phyloP scores from a whole-genome alignment of 768 basidiomycete genomes.

The Hygrophoropsis aurantiaca region DNA sequence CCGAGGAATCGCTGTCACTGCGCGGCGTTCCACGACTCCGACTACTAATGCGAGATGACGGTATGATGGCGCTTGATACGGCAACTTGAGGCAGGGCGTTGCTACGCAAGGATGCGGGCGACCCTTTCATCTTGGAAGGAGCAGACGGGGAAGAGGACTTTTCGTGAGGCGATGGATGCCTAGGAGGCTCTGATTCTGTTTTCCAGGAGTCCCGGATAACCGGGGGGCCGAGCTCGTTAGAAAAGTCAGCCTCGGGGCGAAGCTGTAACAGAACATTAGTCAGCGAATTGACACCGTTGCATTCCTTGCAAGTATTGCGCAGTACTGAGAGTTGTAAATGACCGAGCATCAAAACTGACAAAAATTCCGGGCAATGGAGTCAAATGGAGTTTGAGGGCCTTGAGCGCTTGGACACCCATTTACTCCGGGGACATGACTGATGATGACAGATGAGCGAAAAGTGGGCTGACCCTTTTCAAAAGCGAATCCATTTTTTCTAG shows the following conservation, averaged over 20 bases:
- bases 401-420: not conserved
- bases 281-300: too few relatives aligned
- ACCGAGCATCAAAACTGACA: not conserved
- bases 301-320: too few relatives aligned
- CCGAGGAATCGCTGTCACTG: constrained; percentile 29
- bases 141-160: constrained; percentile 20
- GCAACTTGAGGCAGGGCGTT: constrained; percentile 6
- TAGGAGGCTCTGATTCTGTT: constrained; percentile 19
- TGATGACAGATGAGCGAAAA: not conserved
- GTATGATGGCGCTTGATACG: constrained; percentile 5
- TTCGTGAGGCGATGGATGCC: constrained; percentile 14
- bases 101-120: constrained; percentile 11
- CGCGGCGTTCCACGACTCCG: constrained; percentile 18
- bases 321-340: too few relatives aligned
- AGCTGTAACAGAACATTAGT: constrained; percentile 42
- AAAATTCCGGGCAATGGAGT: not conserved
- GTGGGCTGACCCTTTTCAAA: constrained; percentile 45
- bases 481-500: constrained; percentile 56
- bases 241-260: constrained; percentile 61
- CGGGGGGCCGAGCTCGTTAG: constrained; percentile 60
- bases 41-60: constrained; percentile 7
- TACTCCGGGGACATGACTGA: not conserved
- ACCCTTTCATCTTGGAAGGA: constrained; percentile 12
- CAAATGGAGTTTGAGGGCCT: not conserved
- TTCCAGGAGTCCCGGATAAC: constrained; percentile 69